phyloP scores from a whole-genome alignment of 371 early-diverging fungal genomes.

The Syncephalastrum monosporum region DNA sequence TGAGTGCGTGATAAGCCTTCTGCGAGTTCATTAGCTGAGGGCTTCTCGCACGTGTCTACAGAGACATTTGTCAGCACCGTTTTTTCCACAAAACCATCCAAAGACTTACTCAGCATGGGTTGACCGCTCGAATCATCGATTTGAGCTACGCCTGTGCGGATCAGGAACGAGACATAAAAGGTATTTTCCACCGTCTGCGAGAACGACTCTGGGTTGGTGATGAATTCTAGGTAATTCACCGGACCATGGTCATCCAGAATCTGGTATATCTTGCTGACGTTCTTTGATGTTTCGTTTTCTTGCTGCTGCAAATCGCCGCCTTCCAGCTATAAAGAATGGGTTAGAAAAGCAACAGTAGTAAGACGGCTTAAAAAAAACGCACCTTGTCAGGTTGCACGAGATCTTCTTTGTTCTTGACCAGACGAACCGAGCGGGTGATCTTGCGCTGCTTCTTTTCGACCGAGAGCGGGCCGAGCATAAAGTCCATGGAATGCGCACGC shows the following conservation, averaged over 20 bases:
- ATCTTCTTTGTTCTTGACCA: constrained; percentile 46
- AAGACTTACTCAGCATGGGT: constrained; percentile 54
- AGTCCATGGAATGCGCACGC: constrained; percentile 65
- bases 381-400: constrained; percentile 38
- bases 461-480: constrained; percentile 74
- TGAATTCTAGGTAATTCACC: constrained; percentile 80
- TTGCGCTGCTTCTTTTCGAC: constrained; percentile 61
- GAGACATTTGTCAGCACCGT: constrained; percentile 17
- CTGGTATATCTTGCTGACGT: constrained; percentile 67
- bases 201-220: constrained; percentile 90
- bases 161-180: constrained; percentile 90
- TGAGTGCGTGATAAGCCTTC: constrained; percentile 73
- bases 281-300: constrained; percentile 87
- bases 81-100: neutral
- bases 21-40: constrained; percentile 62
- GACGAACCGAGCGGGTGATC: constrained; percentile 21
- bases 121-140: constrained; percentile 74
- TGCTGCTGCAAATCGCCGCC: constrained; percentile 75
- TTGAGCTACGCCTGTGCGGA: constrained; percentile 78
- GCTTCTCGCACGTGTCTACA: constrained; percentile 53
- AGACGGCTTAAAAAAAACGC: constrained; percentile 3
- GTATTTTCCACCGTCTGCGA: constrained; percentile 93
- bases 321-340: constrained; percentile 46
- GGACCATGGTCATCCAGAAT: constrained; percentile 60
- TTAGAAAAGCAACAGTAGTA: no score